Evolutionary conservation across 116 monocot species (phyloP).

Genomic region (Zostera marina): DNA sequence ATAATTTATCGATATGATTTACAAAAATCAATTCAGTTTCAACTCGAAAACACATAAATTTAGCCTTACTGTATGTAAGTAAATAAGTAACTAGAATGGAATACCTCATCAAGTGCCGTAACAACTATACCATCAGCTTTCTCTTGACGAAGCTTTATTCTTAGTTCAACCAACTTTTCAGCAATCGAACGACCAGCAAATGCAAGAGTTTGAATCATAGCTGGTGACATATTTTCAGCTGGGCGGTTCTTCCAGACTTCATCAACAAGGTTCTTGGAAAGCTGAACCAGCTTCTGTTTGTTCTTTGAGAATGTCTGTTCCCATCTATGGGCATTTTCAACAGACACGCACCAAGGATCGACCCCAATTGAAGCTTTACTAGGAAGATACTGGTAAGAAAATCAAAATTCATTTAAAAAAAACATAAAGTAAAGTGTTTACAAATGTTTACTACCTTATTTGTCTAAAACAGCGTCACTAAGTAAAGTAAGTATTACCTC

Average conservation of each 20-base stretch:
- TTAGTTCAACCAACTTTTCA: slow-evolving; percentile 68
- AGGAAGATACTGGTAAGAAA: slow-evolving; percentile 51
- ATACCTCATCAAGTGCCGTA: slow-evolving; percentile 91
- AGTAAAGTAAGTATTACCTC: slow-evolving; percentile 32
- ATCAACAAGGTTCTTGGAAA: slow-evolving; percentile 73
- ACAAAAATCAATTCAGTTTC: background rate
- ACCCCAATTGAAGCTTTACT: slow-evolving; percentile 59
- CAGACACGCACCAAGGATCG: slow-evolving; percentile 95
- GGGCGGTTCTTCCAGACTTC: slow-evolving; percentile 82
- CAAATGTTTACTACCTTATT: background rate
- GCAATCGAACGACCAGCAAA: slow-evolving; percentile 59
- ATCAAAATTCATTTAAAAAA: background rate
- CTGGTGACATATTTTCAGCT: slow-evolving; percentile 33
- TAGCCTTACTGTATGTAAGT: background rate
- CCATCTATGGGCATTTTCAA: slow-evolving; percentile 69
- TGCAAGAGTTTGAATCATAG: slow-evolving; percentile 54
- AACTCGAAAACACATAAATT: background rate
- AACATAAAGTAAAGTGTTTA: background rate
- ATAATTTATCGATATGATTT: too few species aligned
- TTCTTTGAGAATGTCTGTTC: slow-evolving; percentile 59
- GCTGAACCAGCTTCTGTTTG: slow-evolving; percentile 60
- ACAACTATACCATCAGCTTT: slow-evolving; percentile 55
- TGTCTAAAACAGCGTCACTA: background rate
- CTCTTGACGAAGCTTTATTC: slow-evolving; percentile 45
- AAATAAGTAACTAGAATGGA: background rate